Conservation (phyloP, 495 filamentous ascomycete genomes). For the Rhypophila decipiens region DNA sequence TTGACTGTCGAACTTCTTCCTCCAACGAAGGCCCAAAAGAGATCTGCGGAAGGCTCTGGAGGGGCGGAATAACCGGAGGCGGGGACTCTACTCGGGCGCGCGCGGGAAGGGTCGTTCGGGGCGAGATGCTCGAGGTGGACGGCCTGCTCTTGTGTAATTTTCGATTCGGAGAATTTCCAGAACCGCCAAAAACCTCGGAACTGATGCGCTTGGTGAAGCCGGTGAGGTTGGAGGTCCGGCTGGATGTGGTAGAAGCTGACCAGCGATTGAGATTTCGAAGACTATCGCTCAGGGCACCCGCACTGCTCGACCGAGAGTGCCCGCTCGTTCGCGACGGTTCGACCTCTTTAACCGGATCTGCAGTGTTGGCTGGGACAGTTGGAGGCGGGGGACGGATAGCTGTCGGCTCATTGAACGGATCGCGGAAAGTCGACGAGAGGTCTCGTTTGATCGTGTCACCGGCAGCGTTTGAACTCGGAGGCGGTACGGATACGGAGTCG, state of each 20-base stretch:
- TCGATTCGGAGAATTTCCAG: slow-evolving; percentile 16
- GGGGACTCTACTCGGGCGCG: slow-evolving; percentile 16
- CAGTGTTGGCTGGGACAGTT: slow-evolving; percentile 10
- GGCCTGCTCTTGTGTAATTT: slow-evolving; percentile 24
- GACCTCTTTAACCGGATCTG: slow-evolving; percentile 18
- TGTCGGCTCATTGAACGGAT: slow-evolving; percentile 27
- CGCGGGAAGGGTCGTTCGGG: slow-evolving; percentile 8
- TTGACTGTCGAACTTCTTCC: slow-evolving; percentile 22
- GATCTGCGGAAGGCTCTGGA: slow-evolving; percentile 30
- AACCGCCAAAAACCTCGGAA: slow-evolving; percentile 25
- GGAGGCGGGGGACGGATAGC: too few species aligned
- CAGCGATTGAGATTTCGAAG: slow-evolving; percentile 73
- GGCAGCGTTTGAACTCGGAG: too few species aligned
- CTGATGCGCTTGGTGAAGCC: slow-evolving; percentile 53
- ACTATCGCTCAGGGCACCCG: slow-evolving; percentile 51
- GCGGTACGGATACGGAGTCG: slow-evolving; percentile 1
- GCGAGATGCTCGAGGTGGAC: slow-evolving; percentile 21
- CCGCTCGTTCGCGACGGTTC: slow-evolving; percentile 19
- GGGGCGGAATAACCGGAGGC: slow-evolving; percentile 18
- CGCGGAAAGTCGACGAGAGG: slow-evolving; percentile 12
- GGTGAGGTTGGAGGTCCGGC: slow-evolving; percentile 51
- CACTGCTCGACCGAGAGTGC: slow-evolving; percentile 39
- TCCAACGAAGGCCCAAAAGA: slow-evolving; percentile 33
- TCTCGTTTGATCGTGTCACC: slow-evolving; percentile 2
- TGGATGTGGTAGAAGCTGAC: slow-evolving; percentile 73